phyloP scores from a whole-genome alignment of 2,329 filamentous ascomycete species.

The Cercospora sp. region DNA sequence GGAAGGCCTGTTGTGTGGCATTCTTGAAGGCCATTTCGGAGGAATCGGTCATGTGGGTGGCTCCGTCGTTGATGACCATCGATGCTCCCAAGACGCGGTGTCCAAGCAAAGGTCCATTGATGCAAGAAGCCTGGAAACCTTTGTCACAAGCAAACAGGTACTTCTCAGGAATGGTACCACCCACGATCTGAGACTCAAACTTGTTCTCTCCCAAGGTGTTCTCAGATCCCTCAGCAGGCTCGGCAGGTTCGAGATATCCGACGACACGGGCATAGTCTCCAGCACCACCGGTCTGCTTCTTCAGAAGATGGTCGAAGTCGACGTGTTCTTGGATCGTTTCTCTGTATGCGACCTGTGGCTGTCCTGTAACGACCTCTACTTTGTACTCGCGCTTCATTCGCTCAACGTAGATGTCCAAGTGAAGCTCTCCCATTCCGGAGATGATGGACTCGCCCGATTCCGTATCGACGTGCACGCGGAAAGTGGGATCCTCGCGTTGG shows the following conservation, averaged over 20 bases:
- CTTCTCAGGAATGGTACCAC: conserved; percentile 92
- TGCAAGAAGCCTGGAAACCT: conserved; percentile 80
- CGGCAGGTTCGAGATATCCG: conserved; percentile 84
- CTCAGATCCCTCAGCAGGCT: conserved; percentile 5
- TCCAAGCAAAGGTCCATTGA: conserved; percentile 86
- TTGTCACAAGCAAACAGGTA: conserved; percentile 93
- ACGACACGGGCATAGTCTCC: conserved; percentile 93
- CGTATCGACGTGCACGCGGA: conserved; percentile 86
- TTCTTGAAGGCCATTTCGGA: conserved; percentile 95
- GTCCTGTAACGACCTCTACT: conserved; percentile 91
- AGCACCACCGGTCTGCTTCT: conserved; percentile 92
- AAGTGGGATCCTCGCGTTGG: conserved; percentile 96
- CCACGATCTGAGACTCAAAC: conserved; percentile 84
- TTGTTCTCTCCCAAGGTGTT: conserved; percentile 70
- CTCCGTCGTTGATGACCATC: conserved; percentile 95
- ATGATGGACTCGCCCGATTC: conserved; percentile 98
- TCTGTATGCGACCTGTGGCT: conserved; percentile 94
- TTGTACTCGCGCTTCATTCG: conserved; percentile 96
- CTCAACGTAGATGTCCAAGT: conserved; percentile 96
- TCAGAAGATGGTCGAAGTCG: conserved; percentile 89
- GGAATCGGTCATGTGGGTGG: conserved; percentile 96
- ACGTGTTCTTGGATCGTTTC: conserved; percentile 82
- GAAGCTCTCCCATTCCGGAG: conserved; percentile 95
- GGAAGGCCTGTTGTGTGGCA: conserved; percentile 94
- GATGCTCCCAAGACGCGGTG: conserved; percentile 86